These are phyloP conservation scores for Populus hybrid DNA, from an alignment of 441 rosid species.

Conservation along the genomic window DNA sequence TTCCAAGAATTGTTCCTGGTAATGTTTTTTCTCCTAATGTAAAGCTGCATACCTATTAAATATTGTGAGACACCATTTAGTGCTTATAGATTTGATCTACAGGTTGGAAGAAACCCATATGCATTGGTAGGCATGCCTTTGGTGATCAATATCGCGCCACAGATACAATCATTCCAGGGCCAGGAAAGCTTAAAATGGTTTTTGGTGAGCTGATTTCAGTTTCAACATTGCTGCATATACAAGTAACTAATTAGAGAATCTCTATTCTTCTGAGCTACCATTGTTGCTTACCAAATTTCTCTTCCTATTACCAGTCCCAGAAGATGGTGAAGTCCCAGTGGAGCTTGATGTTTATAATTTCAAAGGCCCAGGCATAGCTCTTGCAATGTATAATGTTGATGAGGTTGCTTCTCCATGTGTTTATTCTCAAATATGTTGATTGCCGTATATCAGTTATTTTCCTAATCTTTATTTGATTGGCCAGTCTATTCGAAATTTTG, in stretches of 20 bases:
- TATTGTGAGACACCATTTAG: constrained; percentile 14
- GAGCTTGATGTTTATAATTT: constrained; percentile 80
- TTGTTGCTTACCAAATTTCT: constrained; percentile 11
- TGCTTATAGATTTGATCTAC: constrained; percentile 25
- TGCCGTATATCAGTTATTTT: not conserved
- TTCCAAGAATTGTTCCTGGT: constrained; percentile 93
- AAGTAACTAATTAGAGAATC: not conserved
- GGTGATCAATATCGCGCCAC: constrained; percentile 98
- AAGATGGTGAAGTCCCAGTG: constrained; percentile 50
- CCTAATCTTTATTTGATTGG: constrained; percentile 15
- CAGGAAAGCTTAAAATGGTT: constrained; percentile 92
- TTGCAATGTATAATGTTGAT: constrained; percentile 95
- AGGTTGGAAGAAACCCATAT: constrained; percentile 97
- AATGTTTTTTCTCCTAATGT: constrained; percentile 16
- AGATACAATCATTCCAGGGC: constrained; percentile 62
- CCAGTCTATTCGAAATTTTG: constrained; percentile 88
- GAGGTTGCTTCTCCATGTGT: constrained; percentile 47
- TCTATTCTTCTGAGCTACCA: constrained; percentile 1
- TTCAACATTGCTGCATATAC: constrained; percentile 16
- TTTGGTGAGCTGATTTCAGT: constrained; percentile 58
- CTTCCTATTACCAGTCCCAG: constrained; percentile 52
- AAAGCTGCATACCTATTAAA: not conserved
- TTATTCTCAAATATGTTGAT: constrained; percentile 9
- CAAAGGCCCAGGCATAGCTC: constrained; percentile 93
- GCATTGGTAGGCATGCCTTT: constrained; percentile 98